A percentile compares a stretch with the other conserved stretches of the same genome.
phyloP scores from a whole-genome alignment of 2,329 filamentous ascomycete species.

The Paraphoma chrysanthemicola region DNA sequence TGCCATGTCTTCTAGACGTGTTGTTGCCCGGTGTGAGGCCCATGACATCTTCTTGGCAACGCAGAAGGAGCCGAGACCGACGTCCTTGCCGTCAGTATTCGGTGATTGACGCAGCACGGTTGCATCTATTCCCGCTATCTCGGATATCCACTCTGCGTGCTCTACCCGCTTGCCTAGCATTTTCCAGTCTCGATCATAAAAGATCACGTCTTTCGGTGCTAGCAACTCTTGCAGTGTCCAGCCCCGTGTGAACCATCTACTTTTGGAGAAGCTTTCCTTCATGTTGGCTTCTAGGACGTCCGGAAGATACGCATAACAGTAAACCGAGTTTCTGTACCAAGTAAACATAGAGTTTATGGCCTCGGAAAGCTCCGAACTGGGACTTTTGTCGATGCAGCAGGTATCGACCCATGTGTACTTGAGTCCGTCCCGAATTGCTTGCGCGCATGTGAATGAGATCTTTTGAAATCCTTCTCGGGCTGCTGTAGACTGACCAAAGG shows the following conservation, averaged over 20 bases:
- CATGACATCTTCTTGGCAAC: constrained; percentile 24
- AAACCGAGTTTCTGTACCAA: not conserved
- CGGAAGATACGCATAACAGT: constrained; percentile 10
- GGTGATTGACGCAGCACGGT: not conserved
- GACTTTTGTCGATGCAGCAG: constrained; percentile 8
- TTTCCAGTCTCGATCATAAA: constrained; percentile 6
- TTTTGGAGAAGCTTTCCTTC: not conserved
- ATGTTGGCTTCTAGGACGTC: not conserved
- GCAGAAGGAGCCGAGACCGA: not conserved
- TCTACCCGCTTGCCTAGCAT: not conserved
- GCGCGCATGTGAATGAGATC: constrained; percentile 8
- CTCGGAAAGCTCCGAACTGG: not conserved
- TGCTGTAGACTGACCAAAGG: not conserved
- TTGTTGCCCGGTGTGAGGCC: constrained; percentile 16
- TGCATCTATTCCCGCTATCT: constrained; percentile 3
- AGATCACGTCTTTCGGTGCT: constrained; percentile 3
- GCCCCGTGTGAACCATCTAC: constrained; percentile 3
- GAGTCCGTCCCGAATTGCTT: constrained; percentile 5
- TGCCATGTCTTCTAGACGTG: constrained; percentile 33
- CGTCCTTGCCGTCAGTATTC: not conserved
- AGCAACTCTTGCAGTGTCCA: constrained; percentile 9
- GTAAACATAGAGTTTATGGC: not conserved
- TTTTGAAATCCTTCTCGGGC: constrained; percentile 6
- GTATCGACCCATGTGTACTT: constrained; percentile 17
- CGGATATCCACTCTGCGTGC: not conserved